Conservation (phyloP, 805 yeast genomes). For the Candida rishiriensis region DNA sequence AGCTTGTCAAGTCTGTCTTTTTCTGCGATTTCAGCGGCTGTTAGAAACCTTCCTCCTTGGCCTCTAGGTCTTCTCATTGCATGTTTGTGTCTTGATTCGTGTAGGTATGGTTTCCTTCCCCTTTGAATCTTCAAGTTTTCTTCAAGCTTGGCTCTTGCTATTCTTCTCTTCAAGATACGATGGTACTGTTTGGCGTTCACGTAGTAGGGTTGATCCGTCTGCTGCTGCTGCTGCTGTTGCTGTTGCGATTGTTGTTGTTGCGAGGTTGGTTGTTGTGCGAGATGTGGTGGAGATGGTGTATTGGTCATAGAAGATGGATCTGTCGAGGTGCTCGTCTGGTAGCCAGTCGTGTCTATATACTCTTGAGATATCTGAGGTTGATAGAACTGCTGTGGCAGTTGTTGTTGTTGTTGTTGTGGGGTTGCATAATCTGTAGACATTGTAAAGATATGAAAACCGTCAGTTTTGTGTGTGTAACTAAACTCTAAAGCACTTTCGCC, state of each 20-base stretch:
- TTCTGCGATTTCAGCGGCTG: conserved; percentile 89
- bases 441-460: conserved; percentile 4
- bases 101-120: conserved; percentile 89
- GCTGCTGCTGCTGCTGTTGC: conserved; percentile 6
- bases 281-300: conserved; percentile 16
- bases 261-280: conserved; percentile 2
- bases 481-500: too few relatives aligned
- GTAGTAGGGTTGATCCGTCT: conserved; percentile 85
- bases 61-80: conserved; percentile 99
- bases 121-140: conserved; percentile 83
- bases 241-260: conserved; percentile 13
- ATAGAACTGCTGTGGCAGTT: conserved; percentile 4
- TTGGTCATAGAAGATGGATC: conserved; percentile 19
- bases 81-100: conserved; percentile 96
- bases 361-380: conserved; percentile 12
- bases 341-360: conserved; percentile 16
- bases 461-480: not conserved
- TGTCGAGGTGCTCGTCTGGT: conserved; percentile 16
- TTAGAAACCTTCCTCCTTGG: conserved; percentile 94
- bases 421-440: conserved; percentile 13
- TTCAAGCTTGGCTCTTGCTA: conserved; percentile 90
- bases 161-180: conserved; percentile 85
- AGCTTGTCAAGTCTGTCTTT: conserved; percentile 40
- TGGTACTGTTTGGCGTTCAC: conserved; percentile 98
- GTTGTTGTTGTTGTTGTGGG: conserved; percentile 10